A percentile compares a stretch with the other conserved stretches of the same genome.
Evolutionary conservation across 306 rosid species (phyloP).

Genomic region (Mucuna pruriens): DNA sequence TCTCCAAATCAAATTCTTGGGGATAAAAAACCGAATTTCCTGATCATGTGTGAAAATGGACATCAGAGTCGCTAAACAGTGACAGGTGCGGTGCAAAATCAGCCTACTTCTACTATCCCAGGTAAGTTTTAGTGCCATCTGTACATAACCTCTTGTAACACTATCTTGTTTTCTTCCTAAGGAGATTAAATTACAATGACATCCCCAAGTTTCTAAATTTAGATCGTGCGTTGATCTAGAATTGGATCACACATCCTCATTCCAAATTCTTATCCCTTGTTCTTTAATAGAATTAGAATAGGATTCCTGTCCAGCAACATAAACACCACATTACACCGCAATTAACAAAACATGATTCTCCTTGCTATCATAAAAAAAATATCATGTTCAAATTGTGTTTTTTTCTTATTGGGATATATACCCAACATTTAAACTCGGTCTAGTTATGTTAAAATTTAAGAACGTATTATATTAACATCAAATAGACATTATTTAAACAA

Average conservation of each 20-base stretch:
- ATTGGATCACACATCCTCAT: constrained; percentile 22
- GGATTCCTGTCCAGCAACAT: not conserved
- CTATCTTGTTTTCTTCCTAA: not conserved
- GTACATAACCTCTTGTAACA: not conserved
- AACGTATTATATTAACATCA: not conserved
- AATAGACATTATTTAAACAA: not conserved
- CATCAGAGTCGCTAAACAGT: not conserved
- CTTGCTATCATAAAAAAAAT: not conserved
- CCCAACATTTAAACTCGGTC: not conserved
- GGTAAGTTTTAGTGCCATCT: not conserved
- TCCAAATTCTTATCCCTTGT: not conserved
- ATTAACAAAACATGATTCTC: not conserved
- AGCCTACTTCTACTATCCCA: not conserved
- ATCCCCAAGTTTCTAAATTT: not conserved
- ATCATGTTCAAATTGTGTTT: not conserved
- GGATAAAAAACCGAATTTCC: not conserved
- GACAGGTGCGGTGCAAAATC: not conserved
- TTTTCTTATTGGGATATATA: not conserved
- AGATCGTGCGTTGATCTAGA: not conserved
- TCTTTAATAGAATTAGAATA: constrained; percentile 4
- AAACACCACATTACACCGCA: not conserved
- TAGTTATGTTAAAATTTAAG: not conserved
- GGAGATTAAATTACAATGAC: not conserved
- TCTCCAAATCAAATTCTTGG: not conserved
- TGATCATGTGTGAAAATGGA: not conserved